Base-by-base conservation (phyloP, 805 yeast genomes). In the Ogataea trehalophila region DNA sequence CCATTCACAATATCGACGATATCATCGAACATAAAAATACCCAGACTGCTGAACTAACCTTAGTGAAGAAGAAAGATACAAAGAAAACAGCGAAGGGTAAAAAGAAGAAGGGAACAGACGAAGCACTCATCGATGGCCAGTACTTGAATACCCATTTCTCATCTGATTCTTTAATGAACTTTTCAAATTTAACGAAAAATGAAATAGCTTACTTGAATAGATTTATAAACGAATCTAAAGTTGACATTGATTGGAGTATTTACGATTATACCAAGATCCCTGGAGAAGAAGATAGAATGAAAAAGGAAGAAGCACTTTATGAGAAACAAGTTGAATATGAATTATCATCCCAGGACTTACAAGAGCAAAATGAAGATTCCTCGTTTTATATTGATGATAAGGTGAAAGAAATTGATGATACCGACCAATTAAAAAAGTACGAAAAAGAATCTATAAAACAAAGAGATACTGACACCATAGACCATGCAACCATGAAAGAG, bases 191-290 rank as follows among this genome's bases (percentile, higher is more conserved):
- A 1, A 37, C 41, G 1, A 45, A 44, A 8, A 22, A 26, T 6
- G 46, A 58, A 29, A 34, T 39, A 6, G 18, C 51, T 1, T 46
- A 42, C 37, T 39, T 59, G 0, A 68, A 66, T 42, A 63, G 63
- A n/a, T 71, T 76, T 52, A 80, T 83, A 59, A 73, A 76, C 48
- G 60, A 60, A 2, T 67, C 82, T 0, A 66, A 66, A 17, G 70
- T 77, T 2, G 61, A 63, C 20, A 68, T 79, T 38, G 87, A 83
- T 54, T 84, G 90, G 89, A 75, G 84, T 15, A 69, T 77, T 18
- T 75, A 72, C 6, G 61, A 68, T 6, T 82, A 76, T 50, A 54
- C 66, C 13, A 76, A 79, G 18, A 79, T 85, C 5, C 92, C 89
- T 0, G 84, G 80, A 34, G 74, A 79, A 38, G 58, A 54, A 22